A percentile compares a stretch with the other conserved stretches of the same genome.
phyloP scores from a whole-genome alignment of 768 basidiomycete species.

The Boletus reticulatus region DNA sequence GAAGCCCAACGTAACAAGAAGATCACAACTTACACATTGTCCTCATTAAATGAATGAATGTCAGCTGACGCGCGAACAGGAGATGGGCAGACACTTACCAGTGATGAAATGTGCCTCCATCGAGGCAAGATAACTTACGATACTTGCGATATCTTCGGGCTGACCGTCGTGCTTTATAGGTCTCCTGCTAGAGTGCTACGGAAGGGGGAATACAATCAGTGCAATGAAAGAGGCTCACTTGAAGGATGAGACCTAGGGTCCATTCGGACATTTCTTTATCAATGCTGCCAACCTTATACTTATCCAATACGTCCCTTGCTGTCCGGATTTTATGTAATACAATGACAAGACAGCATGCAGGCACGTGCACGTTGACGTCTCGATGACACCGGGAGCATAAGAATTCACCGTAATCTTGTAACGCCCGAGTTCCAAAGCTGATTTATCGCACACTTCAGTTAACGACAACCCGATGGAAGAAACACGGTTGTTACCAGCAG shows the following conservation, averaged over 20 bases:
- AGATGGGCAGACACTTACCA: conserved; percentile 16
- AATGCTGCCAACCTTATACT: background rate
- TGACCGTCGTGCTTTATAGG: conserved; percentile 18
- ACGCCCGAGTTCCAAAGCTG: conserved; percentile 31
- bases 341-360: background rate
- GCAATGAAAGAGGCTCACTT: background rate
- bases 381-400: conserved; percentile 37
- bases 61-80: background rate
- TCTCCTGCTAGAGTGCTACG: background rate
- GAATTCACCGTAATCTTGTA: conserved; percentile 40
- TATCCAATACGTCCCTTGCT: background rate
- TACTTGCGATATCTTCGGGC: conserved; percentile 35
- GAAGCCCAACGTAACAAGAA: background rate
- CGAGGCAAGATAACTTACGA: conserved; percentile 37
- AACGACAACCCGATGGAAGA: background rate
- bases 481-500: conserved; percentile 26
- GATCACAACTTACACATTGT: conserved; percentile 21
- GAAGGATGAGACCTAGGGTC: background rate
- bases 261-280: conserved; percentile 1
- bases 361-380: conserved; percentile 31
- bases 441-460: background rate
- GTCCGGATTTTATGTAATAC: background rate
- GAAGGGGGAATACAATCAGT: background rate
- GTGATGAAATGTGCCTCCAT: conserved; percentile 38
- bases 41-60: conserved; percentile 2